Evolutionary conservation across 257 asterid species (phyloP), one percentile per base, ranked within the genome.

Genomic region (Solanum etuberosum): DNA sequence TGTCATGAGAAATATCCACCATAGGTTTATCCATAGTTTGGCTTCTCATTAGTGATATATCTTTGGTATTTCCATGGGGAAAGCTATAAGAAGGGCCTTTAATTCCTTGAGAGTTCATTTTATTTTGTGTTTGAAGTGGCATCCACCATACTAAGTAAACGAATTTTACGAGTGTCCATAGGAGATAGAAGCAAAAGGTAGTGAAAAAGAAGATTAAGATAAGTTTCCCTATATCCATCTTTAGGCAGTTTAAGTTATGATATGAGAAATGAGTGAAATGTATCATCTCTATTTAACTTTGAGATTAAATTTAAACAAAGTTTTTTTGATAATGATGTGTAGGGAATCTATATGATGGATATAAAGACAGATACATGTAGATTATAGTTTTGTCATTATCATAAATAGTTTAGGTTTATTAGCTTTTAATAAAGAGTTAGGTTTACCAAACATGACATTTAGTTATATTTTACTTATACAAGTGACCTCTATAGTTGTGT

Each of bases 41-140:
- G 40, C 68, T 90, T 89, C 91, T 90, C 93, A 95, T 90, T 57
- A 61, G 1, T 7, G 93, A 89, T 8, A 95, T 93, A 40, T 91
- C 89, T 83, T 83, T 92, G 67, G 95, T 92, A 83, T 90, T 91
- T 2, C 98, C 98, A 90, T 92, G 92, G 1, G 95, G 96, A 90
- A 93, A 93, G 1, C 72, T 92, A 91, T 91, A 94, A 32, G 91
- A 9, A 32, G 94, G 98, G 2, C 98, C 97, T 42, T 35, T 90
- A 89, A 93, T 90, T 73, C 98, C 97, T 74, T 93, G 98, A 18
- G 90, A 90, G 9, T 23, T 88, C 95, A 94, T 86, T 23, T 15
- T 86, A 21, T 84, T 76, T 73, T 88, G 91, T 35, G 91, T 74
- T 57, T 63, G 89, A 87, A 76, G 54, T 12, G 96, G 95, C 1